A percentile compares a stretch with the other conserved stretches of the same genome.
Evolutionary conservation across 2,329 filamentous ascomycete species (phyloP).

Genomic region (Neophaeococcomyces mojaviensis): DNA sequence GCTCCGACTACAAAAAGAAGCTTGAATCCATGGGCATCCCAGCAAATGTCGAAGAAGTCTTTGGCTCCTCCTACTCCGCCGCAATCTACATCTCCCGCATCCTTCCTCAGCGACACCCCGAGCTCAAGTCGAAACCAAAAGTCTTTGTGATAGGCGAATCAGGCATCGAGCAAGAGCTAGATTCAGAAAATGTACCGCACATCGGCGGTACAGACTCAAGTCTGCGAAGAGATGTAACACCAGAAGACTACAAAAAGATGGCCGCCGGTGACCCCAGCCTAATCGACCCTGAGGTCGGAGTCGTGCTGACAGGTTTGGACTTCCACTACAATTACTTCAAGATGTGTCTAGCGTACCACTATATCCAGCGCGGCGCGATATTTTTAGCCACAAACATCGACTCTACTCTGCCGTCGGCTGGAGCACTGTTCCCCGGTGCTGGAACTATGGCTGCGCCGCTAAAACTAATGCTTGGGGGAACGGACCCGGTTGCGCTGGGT

Average conservation of each 20-base stretch:
- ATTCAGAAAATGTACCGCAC: slow-evolving; percentile 67
- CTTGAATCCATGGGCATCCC: slow-evolving; percentile 74
- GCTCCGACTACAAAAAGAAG: slow-evolving; percentile 87
- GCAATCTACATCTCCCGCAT: slow-evolving; percentile 95
- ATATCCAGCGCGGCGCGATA: slow-evolving; percentile 67
- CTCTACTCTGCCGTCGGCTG: slow-evolving; percentile 74
- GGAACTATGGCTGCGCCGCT: slow-evolving; percentile 75
- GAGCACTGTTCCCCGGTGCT: slow-evolving; percentile 83
- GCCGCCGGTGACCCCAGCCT: slow-evolving; percentile 61
- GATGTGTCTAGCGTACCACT: slow-evolving; percentile 74
- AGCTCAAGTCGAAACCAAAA: slow-evolving; percentile 65
- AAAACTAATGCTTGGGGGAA: slow-evolving; percentile 56
- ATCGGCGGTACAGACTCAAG: slow-evolving; percentile 80
- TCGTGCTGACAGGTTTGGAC: slow-evolving; percentile 84
- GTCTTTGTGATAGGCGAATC: slow-evolving; percentile 89
- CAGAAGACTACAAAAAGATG: slow-evolving; percentile 71
- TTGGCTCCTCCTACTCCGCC: slow-evolving; percentile 89
- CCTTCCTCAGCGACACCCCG: slow-evolving; percentile 38
- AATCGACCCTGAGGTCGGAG: slow-evolving; percentile 80
- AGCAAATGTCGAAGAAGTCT: slow-evolving; percentile 68
- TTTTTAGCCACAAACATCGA: slow-evolving; percentile 94
- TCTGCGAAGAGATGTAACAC: slow-evolving; percentile 68
- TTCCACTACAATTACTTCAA: slow-evolving; percentile 96
- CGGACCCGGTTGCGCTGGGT: slow-evolving; percentile 69
- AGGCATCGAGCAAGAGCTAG: slow-evolving; percentile 83